phyloP scores from a whole-genome alignment of 2,329 filamentous ascomycete genomes.

The Parasarocladium wereldwijsianum region DNA sequence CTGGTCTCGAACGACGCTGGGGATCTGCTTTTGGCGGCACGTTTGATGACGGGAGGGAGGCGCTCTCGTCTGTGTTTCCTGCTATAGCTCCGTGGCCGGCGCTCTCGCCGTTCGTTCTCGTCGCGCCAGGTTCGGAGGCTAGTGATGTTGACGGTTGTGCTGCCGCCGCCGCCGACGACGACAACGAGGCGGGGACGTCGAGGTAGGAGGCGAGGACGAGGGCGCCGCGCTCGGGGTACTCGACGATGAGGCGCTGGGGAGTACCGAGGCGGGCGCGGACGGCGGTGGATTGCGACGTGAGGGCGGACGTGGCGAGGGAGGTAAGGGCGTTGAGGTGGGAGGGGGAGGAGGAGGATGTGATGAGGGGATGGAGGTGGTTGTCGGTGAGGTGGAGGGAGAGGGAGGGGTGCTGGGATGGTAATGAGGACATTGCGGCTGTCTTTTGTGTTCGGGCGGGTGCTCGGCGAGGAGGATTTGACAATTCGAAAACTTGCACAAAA shows the following conservation, averaged over 20 bases:
- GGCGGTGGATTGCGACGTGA: constrained; percentile 37
- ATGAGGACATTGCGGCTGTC: constrained; percentile 19
- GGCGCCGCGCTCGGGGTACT: constrained; percentile 30
- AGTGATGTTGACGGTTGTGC: constrained; percentile 7
- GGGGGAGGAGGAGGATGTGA: constrained; percentile 33
- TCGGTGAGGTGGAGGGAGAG: constrained; percentile 43
- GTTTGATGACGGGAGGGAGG: too few relatives aligned
- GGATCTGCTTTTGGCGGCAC: too few relatives aligned
- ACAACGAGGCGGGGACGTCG: constrained; percentile 17
- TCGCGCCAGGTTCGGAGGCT: not conserved
- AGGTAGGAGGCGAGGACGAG: constrained; percentile 31
- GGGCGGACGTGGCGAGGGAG: constrained; percentile 34
- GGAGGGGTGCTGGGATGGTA: constrained; percentile 32
- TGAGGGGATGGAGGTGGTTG: constrained; percentile 39
- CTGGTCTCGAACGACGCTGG: too few relatives aligned
- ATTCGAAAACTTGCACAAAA: too few relatives aligned
- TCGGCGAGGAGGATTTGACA: not conserved
- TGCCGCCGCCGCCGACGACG: constrained; percentile 7
- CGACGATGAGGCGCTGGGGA: constrained; percentile 43
- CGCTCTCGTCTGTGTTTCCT: constrained; percentile 2
- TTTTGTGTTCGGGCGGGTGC: constrained; percentile 1
- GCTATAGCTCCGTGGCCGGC: not conserved
- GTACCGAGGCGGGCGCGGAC: constrained; percentile 36
- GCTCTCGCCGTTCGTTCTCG: constrained; percentile 3
- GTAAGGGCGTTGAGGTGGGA: constrained; percentile 34